Base-by-base conservation (phyloP, 2,329 filamentous ascomycete genomes). In the Colletotrichum simmondsii region DNA sequence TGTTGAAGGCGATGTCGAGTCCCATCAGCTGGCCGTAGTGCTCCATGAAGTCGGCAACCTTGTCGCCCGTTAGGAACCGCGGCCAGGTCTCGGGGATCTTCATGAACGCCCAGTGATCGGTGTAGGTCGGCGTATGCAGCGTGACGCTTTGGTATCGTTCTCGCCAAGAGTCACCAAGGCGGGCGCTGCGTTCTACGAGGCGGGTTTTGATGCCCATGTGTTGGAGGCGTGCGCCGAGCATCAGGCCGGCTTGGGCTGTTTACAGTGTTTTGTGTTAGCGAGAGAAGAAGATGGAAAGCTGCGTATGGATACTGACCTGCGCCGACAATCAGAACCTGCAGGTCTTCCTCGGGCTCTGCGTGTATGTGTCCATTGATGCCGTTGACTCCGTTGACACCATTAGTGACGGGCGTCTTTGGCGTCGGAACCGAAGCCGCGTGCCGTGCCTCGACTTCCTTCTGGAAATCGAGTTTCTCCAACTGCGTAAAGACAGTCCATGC, bases 161-260 rank as follows among this genome's bases (percentile, higher is more conserved):
- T 3, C 85, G 78, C 87, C 87, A 88, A 62, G 86, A 87, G 72
- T 88, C 86, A 5, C 86, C 86, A 11, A 88, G 79, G 0, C 83
- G 78, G 19, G 82, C 78, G 52, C 85, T 83, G 64, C 82, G 81
- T 63, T 88, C 87, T 16, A 88, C 76, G 35, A 88, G 79, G 22
- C 87, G 77, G 62, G 77, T 74, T 1, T 73, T 63, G 32, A 82
- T 72, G 8, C 77, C 76, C 52, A 82, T 72, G 5, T 79, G 71
- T 14, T 78, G 74, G 2, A 81, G 74, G 4, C 78, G 77, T 19
- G 79, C 78, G n/a, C 79, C 84, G 59, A 83, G 76, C 35, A 81
- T 84, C 22, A 85, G 75, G 19, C 84, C 85, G 22, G 83, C 79
- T 74, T 86, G 84, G 7, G 84, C 84, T 84, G 53, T 30, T 10